These are phyloP conservation scores for Solanum chmielewskii DNA, from an alignment of 257 asterid species.

Conservation along the genomic window DNA sequence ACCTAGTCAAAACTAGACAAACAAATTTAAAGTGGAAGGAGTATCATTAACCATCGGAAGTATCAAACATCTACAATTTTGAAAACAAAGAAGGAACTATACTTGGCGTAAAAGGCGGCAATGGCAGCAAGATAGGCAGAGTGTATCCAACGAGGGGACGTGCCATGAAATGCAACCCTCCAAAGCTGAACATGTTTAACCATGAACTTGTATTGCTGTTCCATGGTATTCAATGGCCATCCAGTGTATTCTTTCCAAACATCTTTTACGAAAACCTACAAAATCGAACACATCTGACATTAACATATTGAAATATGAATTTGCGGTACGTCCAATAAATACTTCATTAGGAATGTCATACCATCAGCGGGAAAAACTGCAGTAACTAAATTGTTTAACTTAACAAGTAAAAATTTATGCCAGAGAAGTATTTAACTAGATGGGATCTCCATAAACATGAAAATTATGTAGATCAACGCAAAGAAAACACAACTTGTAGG, in stretches of 20 bases:
- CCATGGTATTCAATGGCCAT: slow-evolving; percentile 95
- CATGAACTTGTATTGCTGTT: slow-evolving; percentile 92
- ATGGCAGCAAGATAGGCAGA: slow-evolving; percentile 78
- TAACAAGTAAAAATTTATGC: neutral
- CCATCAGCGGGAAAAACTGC: neutral
- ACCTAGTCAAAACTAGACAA: neutral
- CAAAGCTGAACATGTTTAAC: slow-evolving; percentile 92
- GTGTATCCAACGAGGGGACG: slow-evolving; percentile 96
- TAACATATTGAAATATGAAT: neutral
- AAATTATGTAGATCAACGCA: neutral
- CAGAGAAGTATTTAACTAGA: neutral
- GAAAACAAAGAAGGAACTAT: neutral
- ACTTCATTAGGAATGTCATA: neutral
- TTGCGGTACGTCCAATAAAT: neutral
- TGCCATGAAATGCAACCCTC: slow-evolving; percentile 84
- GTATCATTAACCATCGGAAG: neutral
- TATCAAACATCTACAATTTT: neutral
- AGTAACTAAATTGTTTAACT: neutral
- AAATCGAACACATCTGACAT: neutral
- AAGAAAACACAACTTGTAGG: neutral
- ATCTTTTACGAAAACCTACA: slow-evolving; percentile 75
- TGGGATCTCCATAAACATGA: neutral
- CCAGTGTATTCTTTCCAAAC: slow-evolving; percentile 97
- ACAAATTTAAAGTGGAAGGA: neutral
- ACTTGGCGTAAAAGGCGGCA: slow-evolving; percentile 96